Evolutionary conservation across 140 eudicot genomes (phyloP), one percentile per base, ranked within the genome.

Genomic region (Oenanthe javanica): DNA sequence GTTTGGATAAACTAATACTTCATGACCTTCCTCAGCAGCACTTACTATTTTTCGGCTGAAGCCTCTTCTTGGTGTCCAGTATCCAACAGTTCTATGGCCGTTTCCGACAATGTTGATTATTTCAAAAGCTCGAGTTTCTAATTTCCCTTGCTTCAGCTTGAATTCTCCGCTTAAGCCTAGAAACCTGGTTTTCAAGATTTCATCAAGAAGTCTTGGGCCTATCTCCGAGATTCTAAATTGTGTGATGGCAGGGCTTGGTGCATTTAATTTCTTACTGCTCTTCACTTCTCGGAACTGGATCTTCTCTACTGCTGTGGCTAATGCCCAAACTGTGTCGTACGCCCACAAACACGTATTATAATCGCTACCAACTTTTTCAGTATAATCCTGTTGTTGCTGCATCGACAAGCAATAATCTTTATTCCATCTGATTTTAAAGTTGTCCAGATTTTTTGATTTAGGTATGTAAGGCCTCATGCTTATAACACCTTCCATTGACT

Each of bases 381-480:
- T 57, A 21, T 57, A 21, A 14, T 67, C 4, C 0, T 36, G 9
- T 14, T 64, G n/a, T 64, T 64, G 12, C 72, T 64, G 72, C 72
- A 64, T 64, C 27, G 3, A 59, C 72, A 23, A 6, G 10, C 2
- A 18, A 4, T 64, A 3, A 9, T 23, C 3, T 25, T 57, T 6
- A 57, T 38, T 15, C 74, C 74, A 69, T 69, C 21, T 69, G 43
- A 15, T 25, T 31, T 31, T 69, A 8, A 69, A 69, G 46, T 11
- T 25, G 45, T 69, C 46, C 42, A 36, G 43, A 1, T 69, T 15
- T 69, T 27, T 31, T 11, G 74, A 69, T 11, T 31, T 38, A 0
- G 42, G 74, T 12, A 69, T 38, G 46, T 69, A 69, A 69, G 74
- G 46, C 74, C 74, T 69, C 21, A 69, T 13, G 74, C 74, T 18